Evolutionary conservation across 345 rosid species (phyloP), one percentile per base, ranked within the genome.

Genomic region (Excoecaria cochinchinensis): DNA sequence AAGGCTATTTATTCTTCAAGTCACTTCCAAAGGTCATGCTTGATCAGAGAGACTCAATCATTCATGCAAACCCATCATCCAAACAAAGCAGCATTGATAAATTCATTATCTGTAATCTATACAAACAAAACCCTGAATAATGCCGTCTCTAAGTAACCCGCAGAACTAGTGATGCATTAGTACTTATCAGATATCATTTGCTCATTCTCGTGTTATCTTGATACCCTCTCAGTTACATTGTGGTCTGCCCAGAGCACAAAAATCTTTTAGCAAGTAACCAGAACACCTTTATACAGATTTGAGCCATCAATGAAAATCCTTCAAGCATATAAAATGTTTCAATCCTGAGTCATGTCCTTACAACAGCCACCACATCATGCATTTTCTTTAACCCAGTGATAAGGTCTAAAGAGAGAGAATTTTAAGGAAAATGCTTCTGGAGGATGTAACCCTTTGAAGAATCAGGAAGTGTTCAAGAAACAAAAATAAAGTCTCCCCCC

Each of bases 281-380:
- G 21, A 12, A 42, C 31, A 31, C 31, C n/a, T 53, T 22, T 19
- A 8, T 6, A 3, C 60, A 63, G 51, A 53, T n/a, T 58, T 50
- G 60, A 4, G 36, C 40, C 14, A 15, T 9, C 3, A 52, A 74
- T 51, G 62, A 15, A 12, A 73, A 15, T 58, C 25, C 11, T 58
- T 31, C 57, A 31, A 72, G 36, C 36, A 17, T 17, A 73, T 61
- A 73, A 25, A 60, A 44, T 58, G 8, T 62, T 46, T 73, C 13
- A 36, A 36, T 62, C 13, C 47, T 10, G 36, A 61, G 76, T 57
- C 46, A 47, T 31, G 31, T 31, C 31, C 31, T 31, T 36, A 61
- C 15, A 73, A 17, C 44, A 16, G 8, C 31, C 57, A 5, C 25
- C 19, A 46, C n/a, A 31, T 5, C 6, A 16, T 55, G 21, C 4